Conservation (phyloP, 805 yeast species). For the Hanseniaspora osmophila region DNA sequence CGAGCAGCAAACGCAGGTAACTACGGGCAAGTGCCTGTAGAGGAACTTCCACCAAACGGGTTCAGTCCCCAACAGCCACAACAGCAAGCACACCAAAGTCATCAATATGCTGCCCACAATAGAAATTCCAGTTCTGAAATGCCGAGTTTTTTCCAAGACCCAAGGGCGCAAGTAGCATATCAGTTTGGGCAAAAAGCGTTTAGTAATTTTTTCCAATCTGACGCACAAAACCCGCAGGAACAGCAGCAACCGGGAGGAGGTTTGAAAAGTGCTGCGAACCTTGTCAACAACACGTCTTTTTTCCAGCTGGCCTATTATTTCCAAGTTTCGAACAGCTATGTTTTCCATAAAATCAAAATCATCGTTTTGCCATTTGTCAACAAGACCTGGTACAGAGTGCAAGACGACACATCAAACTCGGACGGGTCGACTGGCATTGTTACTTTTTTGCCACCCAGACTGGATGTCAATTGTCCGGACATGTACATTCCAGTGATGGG, state of each 20-base stretch:
- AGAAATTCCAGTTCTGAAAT: conserved; percentile 1
- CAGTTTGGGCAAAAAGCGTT: conserved; percentile 81
- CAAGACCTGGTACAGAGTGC: conserved; percentile 64
- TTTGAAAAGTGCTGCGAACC: conserved; percentile 34
- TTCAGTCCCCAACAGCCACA: conserved; percentile 17
- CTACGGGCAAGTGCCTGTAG: background rate
- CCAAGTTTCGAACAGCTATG: conserved; percentile 83
- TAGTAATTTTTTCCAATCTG: conserved; percentile 15
- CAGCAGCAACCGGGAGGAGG: no score
- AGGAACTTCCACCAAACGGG: background rate
- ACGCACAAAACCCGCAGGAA: conserved; percentile 25
- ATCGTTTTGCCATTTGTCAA: conserved; percentile 79
- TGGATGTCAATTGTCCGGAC: conserved; percentile 91
- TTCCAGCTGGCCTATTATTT: conserved; percentile 70
- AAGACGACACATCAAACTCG: conserved; percentile 11
- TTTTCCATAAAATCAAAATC: conserved; percentile 52
- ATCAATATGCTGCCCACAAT: conserved; percentile 6
- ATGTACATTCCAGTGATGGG: conserved; percentile 93
- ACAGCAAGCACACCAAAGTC: conserved; percentile 8
- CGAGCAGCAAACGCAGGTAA: background rate
- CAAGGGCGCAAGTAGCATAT: conserved; percentile 70
- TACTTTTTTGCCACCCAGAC: conserved; percentile 45
- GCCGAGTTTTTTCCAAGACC: conserved; percentile 46
- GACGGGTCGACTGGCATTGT: conserved; percentile 8
- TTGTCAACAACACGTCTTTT: conserved; percentile 22